phyloP scores from a whole-genome alignment of 257 asterid genomes.

The Ocimum tenuiflorum region DNA sequence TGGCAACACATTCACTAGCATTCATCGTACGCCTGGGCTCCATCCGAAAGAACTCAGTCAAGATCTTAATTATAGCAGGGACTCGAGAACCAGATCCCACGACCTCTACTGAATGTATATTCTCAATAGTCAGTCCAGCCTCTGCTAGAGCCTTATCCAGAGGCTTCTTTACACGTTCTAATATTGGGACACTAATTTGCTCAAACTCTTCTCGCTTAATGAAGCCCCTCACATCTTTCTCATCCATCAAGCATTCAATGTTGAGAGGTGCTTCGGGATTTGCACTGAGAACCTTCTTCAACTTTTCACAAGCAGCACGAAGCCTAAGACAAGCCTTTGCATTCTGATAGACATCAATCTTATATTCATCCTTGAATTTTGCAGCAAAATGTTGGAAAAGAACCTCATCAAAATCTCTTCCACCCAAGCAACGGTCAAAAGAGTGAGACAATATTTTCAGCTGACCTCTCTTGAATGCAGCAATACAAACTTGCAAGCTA shows the following conservation, averaged over 20 bases:
- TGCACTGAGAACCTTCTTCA: slow-evolving; percentile 88
- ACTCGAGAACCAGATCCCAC: slow-evolving; percentile 94
- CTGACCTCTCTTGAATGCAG: slow-evolving; percentile 92
- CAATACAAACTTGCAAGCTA: slow-evolving; percentile 90
- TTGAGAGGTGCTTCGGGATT: slow-evolving; percentile 88
- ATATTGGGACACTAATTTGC: slow-evolving; percentile 66
- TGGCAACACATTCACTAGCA: slow-evolving; percentile 97
- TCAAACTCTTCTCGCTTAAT: slow-evolving; percentile 93
- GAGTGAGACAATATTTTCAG: slow-evolving; percentile 84
- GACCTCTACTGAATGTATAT: slow-evolving; percentile 76
- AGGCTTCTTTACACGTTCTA: slow-evolving; percentile 90
- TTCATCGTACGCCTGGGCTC: slow-evolving; percentile 98
- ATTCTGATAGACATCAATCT: slow-evolving; percentile 83
- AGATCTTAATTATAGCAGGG: slow-evolving; percentile 72
- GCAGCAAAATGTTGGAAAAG: slow-evolving; percentile 84
- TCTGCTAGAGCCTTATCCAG: slow-evolving; percentile 81
- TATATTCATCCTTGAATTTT: slow-evolving; percentile 82
- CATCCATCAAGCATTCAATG: slow-evolving; percentile 93
- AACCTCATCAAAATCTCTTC: slow-evolving; percentile 91
- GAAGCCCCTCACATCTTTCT: slow-evolving; percentile 84
- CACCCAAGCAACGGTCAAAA: slow-evolving; percentile 82
- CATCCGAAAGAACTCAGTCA: slow-evolving; percentile 78
- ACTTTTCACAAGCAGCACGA: slow-evolving; percentile 84
- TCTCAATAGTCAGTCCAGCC: slow-evolving; percentile 59
- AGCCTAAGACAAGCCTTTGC: slow-evolving; percentile 90